Base-by-base conservation (phyloP, 805 yeast species). In the Kodamaea sagamina region DNA sequence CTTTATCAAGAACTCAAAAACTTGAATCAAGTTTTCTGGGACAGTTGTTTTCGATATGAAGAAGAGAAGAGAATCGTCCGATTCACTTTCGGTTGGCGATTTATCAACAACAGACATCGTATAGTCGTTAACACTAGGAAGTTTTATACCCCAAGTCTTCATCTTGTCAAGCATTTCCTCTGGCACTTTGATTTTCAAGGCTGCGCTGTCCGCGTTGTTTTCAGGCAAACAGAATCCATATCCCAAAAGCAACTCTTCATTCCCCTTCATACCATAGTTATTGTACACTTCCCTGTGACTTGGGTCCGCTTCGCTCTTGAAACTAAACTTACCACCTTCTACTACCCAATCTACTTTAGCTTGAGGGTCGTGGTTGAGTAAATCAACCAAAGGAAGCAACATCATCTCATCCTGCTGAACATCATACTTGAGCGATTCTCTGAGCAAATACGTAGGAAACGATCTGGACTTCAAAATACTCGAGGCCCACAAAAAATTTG, bases 251-350 rank as follows among this genome's bases (percentile, higher is more conserved):
- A 89, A 62, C 50, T 88, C 96, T 49, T 86, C 95, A 55, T 89
- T 89, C 0, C 93, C 85, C 61, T 89, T 89, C 42, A 86, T 80
- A 2, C 97, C 97, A 61, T 90, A 89, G 61, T 87, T 86, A 58
- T 89, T 89, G 63, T 64, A 86, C 1, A 90, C 48, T 57, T 88
- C 84, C 5, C 22, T 13, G 0, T 15, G 25, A 4, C 5, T 15
- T 2, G 39, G 36, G 1, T 47, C 49, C 3, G 68, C 59, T 13
- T 68, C 65, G 0, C 77, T 58, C 29, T 59, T 63, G 50, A 82
- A 81, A n/a, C 61, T 55, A 44, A 78, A 75, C 1, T 55, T 49
- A 2, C 52, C 55, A 1, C 46, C 53, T 12, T 48, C 50, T 18
- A 42, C 55, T 1, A 35, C 49, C 97, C 97, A 90, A 13, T 75